phyloP scores from a whole-genome alignment of 257 asterid genomes.

The Knoxia roxburghii region DNA sequence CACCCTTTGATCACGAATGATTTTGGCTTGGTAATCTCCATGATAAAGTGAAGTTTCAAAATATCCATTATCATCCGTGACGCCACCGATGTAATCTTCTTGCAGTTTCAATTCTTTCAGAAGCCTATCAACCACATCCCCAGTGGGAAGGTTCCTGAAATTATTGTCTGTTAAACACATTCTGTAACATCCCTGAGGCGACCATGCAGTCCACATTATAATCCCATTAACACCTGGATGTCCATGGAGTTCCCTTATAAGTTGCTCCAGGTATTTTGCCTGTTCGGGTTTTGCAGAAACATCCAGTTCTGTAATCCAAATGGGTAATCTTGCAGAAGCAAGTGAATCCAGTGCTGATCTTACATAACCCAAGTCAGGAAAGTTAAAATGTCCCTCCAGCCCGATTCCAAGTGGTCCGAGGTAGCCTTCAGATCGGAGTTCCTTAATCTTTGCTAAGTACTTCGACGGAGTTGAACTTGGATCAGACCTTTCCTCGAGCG shows the following conservation, averaged over 20 bases:
- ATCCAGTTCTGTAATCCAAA: slow-evolving; percentile 38
- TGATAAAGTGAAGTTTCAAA: slow-evolving; percentile 30
- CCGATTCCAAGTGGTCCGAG: slow-evolving; percentile 35
- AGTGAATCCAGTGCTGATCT: slow-evolving; percentile 25
- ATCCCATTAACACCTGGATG: slow-evolving; percentile 52
- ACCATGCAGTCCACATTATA: slow-evolving; percentile 47
- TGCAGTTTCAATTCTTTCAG: slow-evolving; percentile 37
- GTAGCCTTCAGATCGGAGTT: no score
- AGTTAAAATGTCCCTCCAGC: slow-evolving; percentile 25
- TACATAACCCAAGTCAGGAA: slow-evolving; percentile 15
- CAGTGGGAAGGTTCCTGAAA: slow-evolving; percentile 29
- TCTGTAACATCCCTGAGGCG: slow-evolving; percentile 40
- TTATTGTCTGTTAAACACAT: slow-evolving; percentile 62
- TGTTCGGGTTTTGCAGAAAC: slow-evolving; percentile 11
- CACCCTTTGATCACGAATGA: background rate
- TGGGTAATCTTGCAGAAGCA: slow-evolving; percentile 36
- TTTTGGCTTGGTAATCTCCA: slow-evolving; percentile 19
- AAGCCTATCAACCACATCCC: slow-evolving; percentile 42
- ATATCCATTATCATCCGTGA: slow-evolving; percentile 32
- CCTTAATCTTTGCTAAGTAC: no score
- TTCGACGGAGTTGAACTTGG: no score
- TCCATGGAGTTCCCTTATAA: slow-evolving; percentile 46
- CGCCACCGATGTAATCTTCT: slow-evolving; percentile 29
- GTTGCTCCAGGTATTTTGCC: slow-evolving; percentile 44
- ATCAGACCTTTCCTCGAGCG: slow-evolving; percentile 37